Evolutionary conservation across 2,329 filamentous ascomycete genomes (phyloP), one percentile per base, ranked within the genome.

Genomic region (Dactylellina cionopaga): DNA sequence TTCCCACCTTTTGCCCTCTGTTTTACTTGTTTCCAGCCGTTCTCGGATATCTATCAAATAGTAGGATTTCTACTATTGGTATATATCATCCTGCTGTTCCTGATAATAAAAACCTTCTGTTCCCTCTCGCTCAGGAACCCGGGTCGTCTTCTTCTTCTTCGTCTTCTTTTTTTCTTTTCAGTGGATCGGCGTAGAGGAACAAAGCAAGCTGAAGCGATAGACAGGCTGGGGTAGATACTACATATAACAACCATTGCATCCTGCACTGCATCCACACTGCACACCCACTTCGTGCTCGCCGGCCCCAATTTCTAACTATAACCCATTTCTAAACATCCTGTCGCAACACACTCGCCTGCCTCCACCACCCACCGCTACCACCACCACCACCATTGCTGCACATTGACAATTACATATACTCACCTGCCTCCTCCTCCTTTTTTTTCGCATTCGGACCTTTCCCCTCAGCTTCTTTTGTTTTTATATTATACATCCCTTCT

Each of bases 51-150:
- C 62, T 35, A 33, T 66, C 51, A 52, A 58, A 51, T 39, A 58
- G 51, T 66, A 66, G 62, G 62, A 66, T 66, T 46, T 64, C 19
- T 65, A 37, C n/a, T n/a, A n/a, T n/a, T n/a, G n/a, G n/a, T n/a
- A n/a, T n/a, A n/a, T n/a, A n/a, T n/a, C n/a, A n/a, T n/a, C n/a
- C n/a, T n/a, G n/a, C 47, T 44, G 33, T 13, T 56, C 43, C 44
- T 58, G 62, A 66, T 58, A 66, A n/a, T n/a, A n/a, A n/a, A 66
- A 66, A 66, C 43, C 43, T 43, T 51, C 60, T 31, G 13, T 39
- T 37, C 39, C 51, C 39, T 51, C 51, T 43, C 41, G 47, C 39
- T 35, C 33, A 31, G 29, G 27, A 33, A 58, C 41, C 62, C 31
- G 31, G 62, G 31, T 37, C 13, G 41, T 43, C 62, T 58, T 35